Evolutionary conservation across 805 yeast genomes (phyloP), one percentile per base, ranked within the genome.

Genomic region (Teunomyces stri): DNA sequence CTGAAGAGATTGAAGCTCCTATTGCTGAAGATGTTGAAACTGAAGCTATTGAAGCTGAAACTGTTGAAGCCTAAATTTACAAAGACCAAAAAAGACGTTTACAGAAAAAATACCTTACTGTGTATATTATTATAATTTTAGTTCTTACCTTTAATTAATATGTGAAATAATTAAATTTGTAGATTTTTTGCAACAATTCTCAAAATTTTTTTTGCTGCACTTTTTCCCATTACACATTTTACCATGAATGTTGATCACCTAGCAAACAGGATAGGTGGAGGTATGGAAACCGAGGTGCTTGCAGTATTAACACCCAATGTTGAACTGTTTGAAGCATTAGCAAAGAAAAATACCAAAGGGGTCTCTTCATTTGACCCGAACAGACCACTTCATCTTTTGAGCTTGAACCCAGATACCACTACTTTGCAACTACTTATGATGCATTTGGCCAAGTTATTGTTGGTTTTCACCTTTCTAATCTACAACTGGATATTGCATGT

Each of bases 1-100:
- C 51, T 22, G 51, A 50, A 21, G 51, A 51, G 15, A 35, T 41
- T 11, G 53, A 51, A 20, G 50, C 38, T 13, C 35, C 46, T 11
- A 48, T 53, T 18, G 29, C 42, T 16, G 43, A 21, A 9, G 31
- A 36, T 13, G 41, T 18, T 6, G 44, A 52, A 29, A 52, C 47
- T 49, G 34, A 51, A 38, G 33, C 31, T 16, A 44, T n/a, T 20
- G 40, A 36, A 21, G 40, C 29, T 36, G 40, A 47, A 33, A 39
- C 33, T 4, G 44, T 39, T 33, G 42, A 10, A 4, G 44, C 42
- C 28, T 46, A 47, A 31, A 38, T 33, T 38, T 37, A 25, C 27
- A 13, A 13, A 12, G 7, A 38, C 38, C 38, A 21, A 21, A 21
- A 21, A n/a, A 6, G 5, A 34, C 10, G 12, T 31, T 20, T 18